Conservation (phyloP, 2,329 filamentous ascomycete genomes). For the Stylonectria norvegica region DNA sequence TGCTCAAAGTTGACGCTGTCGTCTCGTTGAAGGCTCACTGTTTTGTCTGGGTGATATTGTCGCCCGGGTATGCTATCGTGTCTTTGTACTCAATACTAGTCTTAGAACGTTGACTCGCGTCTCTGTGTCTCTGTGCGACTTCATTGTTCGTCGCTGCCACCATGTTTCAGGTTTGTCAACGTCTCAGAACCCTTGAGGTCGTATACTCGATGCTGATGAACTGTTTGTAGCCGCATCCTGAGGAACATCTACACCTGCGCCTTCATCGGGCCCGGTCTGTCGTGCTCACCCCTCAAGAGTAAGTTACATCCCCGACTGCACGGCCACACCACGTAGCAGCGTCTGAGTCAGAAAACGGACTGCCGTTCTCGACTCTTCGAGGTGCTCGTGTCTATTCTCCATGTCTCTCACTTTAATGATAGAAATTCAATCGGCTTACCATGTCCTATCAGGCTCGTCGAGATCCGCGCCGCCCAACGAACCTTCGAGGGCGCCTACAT, state of each 20-base stretch:
- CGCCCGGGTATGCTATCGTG: too few species aligned
- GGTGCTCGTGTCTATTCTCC: not conserved
- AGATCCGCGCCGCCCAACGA: conserved; percentile 89
- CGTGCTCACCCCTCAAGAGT: conserved; percentile 75
- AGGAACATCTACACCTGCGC: conserved; percentile 73
- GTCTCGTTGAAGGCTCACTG: too few species aligned
- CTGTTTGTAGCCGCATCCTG: conserved; percentile 55
- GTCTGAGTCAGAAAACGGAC: too few species aligned
- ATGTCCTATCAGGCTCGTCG: conserved; percentile 62
- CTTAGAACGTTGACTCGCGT: not conserved
- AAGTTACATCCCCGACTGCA: conserved; percentile 31
- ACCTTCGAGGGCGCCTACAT: conserved; percentile 98
- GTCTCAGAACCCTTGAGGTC: not conserved
- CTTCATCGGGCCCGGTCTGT: conserved; percentile 81
- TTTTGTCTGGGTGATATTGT: too few species aligned
- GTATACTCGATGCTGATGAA: conserved; percentile 10
- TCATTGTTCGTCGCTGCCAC: conserved; percentile 2
- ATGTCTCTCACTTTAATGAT: not conserved
- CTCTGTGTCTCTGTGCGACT: conserved; percentile 5
- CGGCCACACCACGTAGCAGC: too few species aligned
- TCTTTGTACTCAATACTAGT: too few species aligned
- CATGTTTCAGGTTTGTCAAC: conserved; percentile 28
- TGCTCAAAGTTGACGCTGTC: too few species aligned
- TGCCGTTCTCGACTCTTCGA: too few species aligned
- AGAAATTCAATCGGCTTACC: too few species aligned